phyloP scores from a whole-genome alignment of 2,329 filamentous ascomycete species.

The Sclerotinia glacialis region DNA sequence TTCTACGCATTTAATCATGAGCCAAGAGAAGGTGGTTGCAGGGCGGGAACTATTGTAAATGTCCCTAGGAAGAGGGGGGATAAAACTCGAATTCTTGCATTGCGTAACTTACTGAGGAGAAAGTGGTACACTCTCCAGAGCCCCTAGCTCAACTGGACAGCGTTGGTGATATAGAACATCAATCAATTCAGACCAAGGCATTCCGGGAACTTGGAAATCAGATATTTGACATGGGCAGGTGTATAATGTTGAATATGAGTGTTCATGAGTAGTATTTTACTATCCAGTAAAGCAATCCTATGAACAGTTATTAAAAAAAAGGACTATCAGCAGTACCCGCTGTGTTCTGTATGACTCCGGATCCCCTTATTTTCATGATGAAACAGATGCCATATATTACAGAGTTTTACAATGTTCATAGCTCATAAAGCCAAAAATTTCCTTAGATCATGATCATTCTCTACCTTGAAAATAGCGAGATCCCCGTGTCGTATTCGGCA shows the following conservation, averaged over 20 bases:
- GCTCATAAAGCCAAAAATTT: not conserved
- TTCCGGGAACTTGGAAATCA: not conserved
- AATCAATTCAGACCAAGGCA: too few species aligned
- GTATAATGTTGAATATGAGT: not conserved
- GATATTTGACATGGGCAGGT: not conserved
- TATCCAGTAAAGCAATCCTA: not conserved
- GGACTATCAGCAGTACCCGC: not conserved
- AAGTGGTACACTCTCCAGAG: not conserved
- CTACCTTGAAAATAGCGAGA: not conserved
- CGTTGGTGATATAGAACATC: not conserved
- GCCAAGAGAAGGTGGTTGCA: not conserved
- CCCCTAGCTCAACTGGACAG: not conserved
- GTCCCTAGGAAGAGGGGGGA: not conserved
- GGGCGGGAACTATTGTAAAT: not conserved
- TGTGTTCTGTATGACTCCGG: not conserved
- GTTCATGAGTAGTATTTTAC: not conserved
- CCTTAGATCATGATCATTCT: not conserved
- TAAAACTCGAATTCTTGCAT: not conserved
- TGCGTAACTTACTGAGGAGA: not conserved
- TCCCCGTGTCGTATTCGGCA: not conserved
- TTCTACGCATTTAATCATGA: not conserved
- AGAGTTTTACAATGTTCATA: conserved; percentile 1
- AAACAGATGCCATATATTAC: conserved; percentile 17
- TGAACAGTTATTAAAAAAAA: not conserved
- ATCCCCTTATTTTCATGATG: not conserved